Conservation (phyloP, 306 rosid species). For the Quercus wislizeni region DNA sequence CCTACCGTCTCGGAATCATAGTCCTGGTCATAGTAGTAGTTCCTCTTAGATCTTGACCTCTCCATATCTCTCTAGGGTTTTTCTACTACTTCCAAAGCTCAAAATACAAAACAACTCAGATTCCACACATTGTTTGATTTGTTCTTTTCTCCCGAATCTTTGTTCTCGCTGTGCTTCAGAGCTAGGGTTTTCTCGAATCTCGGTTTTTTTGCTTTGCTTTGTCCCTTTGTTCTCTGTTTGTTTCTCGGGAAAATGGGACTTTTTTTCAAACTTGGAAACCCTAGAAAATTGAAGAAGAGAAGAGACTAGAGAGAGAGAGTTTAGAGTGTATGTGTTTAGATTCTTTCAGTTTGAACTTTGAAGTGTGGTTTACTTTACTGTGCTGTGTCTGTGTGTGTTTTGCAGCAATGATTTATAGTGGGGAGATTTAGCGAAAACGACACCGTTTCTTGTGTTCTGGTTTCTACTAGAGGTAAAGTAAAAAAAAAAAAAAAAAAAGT, state of each 20-base stretch:
- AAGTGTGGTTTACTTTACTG: not conserved
- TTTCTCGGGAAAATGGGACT: constrained; percentile 14
- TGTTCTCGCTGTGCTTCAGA: not conserved
- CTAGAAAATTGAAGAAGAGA: constrained; percentile 27
- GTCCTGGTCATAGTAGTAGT: constrained; percentile 90
- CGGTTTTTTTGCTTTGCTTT: not conserved
- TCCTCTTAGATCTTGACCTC: constrained; percentile 98
- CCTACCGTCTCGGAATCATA: constrained; percentile 77
- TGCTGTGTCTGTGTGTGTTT: not conserved
- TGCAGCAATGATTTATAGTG: not conserved
- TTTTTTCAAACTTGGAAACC: constrained; percentile 28
- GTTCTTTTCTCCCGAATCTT: too few species aligned
- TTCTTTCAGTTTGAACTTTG: not conserved
- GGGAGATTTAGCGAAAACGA: too few species aligned
- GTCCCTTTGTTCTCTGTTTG: constrained; percentile 1
- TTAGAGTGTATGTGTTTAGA: not conserved
- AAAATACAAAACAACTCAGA: constrained; percentile 5
- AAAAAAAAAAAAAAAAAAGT: too few species aligned
- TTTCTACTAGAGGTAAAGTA: too few species aligned
- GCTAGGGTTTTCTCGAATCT: constrained; percentile 11
- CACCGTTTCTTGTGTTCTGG: too few species aligned
- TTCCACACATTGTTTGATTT: constrained; percentile 13
- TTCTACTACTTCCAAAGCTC: too few species aligned
- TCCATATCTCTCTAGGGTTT: constrained; percentile 45
- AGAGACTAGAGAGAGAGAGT: not conserved